These are phyloP conservation scores for Triticum urartu DNA, from an alignment of 176 grass and related monocot species.

Conservation along the genomic window DNA sequence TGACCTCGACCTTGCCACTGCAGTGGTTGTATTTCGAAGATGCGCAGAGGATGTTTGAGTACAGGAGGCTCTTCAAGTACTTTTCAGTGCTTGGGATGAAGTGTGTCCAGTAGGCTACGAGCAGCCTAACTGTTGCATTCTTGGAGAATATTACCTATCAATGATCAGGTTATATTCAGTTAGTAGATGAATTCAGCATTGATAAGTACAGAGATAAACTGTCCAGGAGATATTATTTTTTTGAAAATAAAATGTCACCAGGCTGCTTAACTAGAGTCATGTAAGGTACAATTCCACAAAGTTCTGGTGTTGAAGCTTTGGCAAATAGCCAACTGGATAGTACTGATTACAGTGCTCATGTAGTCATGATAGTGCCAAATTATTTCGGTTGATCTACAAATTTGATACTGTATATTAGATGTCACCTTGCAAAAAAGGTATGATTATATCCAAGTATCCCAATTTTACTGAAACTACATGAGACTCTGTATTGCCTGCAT, in stretches of 20 bases:
- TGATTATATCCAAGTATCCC: not conserved
- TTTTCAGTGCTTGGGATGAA: constrained; percentile 66
- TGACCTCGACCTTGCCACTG: constrained; percentile 65
- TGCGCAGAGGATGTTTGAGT: constrained; percentile 66
- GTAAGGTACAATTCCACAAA: not conserved
- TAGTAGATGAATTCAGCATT: not conserved
- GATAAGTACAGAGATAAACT: not conserved
- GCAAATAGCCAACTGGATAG: not conserved
- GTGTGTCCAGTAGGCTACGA: constrained; percentile 82
- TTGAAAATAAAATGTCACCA: not conserved
- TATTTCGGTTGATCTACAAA: not conserved
- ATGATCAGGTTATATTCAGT: not conserved
- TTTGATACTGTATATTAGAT: not conserved
- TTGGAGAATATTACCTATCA: constrained; percentile 73
- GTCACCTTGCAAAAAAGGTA: not conserved
- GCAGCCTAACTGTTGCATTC: constrained; percentile 69
- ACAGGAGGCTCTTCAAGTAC: constrained; percentile 77
- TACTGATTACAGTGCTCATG: not conserved
- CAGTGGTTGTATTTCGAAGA: constrained; percentile 69
- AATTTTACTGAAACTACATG: not conserved
- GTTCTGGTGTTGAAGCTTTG: not conserved
- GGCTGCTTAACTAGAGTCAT: not conserved
- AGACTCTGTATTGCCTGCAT: not conserved
- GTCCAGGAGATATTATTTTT: not conserved
- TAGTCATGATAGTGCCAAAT: not conserved